Evolutionary conservation across 2,329 filamentous ascomycete species (phyloP).

Genomic region (Thielaviopsis punctulata): DNA sequence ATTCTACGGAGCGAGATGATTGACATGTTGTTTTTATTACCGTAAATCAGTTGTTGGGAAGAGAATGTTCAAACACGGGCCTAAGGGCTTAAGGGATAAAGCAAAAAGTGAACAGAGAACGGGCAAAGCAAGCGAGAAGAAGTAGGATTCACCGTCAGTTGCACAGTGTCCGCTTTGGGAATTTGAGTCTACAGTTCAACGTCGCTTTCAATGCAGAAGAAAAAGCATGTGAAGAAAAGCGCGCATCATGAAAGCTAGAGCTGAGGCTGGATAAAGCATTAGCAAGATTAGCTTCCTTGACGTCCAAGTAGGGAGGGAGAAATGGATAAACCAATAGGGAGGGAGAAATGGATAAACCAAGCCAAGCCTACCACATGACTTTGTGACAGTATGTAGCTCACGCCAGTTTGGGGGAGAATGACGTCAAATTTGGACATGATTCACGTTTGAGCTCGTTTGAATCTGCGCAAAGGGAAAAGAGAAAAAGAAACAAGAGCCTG

Average conservation of each 20-base stretch:
- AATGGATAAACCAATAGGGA: neutral
- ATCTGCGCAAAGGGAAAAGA: no score
- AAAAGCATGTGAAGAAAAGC: neutral
- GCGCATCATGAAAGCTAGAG: neutral
- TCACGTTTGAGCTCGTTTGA: neutral
- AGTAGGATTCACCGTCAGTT: neutral
- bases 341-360: neutral
- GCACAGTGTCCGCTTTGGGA: neutral
- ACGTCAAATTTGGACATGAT: neutral
- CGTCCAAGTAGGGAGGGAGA: no score
- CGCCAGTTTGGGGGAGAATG: neutral
- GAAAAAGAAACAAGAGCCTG: neutral
- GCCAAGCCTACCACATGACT: neutral
- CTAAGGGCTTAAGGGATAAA: neutral
- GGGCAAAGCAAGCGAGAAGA: neutral
- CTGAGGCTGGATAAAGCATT: no score
- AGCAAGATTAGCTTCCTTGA: no score
- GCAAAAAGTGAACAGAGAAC: neutral
- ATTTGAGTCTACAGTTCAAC: neutral
- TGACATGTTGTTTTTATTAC: neutral
- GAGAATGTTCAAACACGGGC: neutral
- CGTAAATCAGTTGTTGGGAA: neutral
- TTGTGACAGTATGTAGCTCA: neutral
- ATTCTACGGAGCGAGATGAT: neutral
- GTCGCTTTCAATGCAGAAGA: neutral